Conservation (phyloP, 1,284 basidiomycete species). For the Cryptococcus sp. region DNA sequence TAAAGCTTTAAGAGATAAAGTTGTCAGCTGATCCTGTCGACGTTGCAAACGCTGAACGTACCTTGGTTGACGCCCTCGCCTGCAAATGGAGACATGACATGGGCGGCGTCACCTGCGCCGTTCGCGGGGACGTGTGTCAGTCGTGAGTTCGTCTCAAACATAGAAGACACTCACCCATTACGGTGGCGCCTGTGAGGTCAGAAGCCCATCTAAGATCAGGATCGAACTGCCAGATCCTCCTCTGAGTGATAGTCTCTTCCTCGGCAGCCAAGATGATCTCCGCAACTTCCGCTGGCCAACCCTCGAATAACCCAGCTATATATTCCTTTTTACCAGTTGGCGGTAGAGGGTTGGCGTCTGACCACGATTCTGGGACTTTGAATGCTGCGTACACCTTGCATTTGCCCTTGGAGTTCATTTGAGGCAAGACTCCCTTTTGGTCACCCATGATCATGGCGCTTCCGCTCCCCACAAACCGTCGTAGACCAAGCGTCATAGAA, state of each 20-base stretch:
- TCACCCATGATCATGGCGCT: slow-evolving; percentile 39
- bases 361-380: slow-evolving; percentile 34
- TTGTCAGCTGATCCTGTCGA: background rate
- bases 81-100: slow-evolving; percentile 57
- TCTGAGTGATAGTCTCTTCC: slow-evolving; percentile 26
- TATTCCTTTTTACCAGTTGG: slow-evolving; percentile 10
- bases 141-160: slow-evolving; percentile 1
- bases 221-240: slow-evolving; percentile 33
- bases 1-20: slow-evolving; percentile 14
- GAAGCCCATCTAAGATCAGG: slow-evolving; percentile 31
- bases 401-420: slow-evolving; percentile 47
- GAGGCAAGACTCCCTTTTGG: slow-evolving; percentile 41
- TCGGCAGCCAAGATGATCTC: slow-evolving; percentile 39
- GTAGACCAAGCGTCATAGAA: slow-evolving; percentile 31
- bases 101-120: slow-evolving; percentile 56
- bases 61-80: slow-evolving; percentile 57
- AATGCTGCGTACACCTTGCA: slow-evolving; percentile 49
- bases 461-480: slow-evolving; percentile 44
- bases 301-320: slow-evolving; percentile 31
- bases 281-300: slow-evolving; percentile 27
- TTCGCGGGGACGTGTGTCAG: slow-evolving; percentile 21
- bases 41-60: slow-evolving; percentile 3
- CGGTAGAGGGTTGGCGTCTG: slow-evolving; percentile 21
- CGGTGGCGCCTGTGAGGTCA: slow-evolving; percentile 25
- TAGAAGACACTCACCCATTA: slow-evolving; percentile 25